Evolutionary conservation across 495 filamentous ascomycete species (phyloP).

Genomic region (Annulohypoxylon maeteangense): DNA sequence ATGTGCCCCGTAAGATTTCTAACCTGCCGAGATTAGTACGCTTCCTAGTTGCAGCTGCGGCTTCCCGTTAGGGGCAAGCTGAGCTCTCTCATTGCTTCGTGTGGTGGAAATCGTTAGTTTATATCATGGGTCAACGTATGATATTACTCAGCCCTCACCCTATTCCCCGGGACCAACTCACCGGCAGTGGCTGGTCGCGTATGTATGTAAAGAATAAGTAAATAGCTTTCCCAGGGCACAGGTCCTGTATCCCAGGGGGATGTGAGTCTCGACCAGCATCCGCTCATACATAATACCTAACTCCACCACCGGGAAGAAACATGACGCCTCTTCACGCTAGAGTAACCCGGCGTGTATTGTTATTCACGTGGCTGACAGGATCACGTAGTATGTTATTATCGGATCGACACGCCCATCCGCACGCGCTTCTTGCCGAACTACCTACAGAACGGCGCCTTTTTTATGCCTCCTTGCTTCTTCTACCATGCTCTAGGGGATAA

Average conservation of each 20-base stretch:
- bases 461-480: conserved; percentile 29
- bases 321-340: conserved; percentile 18
- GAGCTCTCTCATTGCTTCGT: conserved; percentile 22
- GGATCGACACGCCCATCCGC: conserved; percentile 30
- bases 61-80: conserved; percentile 32
- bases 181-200: conserved; percentile 20
- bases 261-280: conserved; percentile 28
- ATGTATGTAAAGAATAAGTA: conserved; percentile 21
- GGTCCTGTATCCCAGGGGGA: conserved; percentile 23
- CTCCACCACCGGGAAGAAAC: conserved; percentile 26
- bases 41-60: conserved; percentile 26
- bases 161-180: conserved; percentile 23
- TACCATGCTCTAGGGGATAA: conserved; percentile 13
- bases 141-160: conserved; percentile 10
- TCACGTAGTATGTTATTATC: conserved; percentile 20
- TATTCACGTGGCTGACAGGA: conserved; percentile 43
- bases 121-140: conserved; percentile 17
- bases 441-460: conserved; percentile 4
- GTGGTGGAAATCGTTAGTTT: conserved; percentile 14
- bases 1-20: conserved; percentile 32
- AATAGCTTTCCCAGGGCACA: conserved; percentile 7
- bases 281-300: conserved; percentile 29
- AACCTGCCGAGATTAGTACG: conserved; percentile 37
- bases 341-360: conserved; percentile 34
- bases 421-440: conserved; percentile 20